These are phyloP conservation scores for Calycina herbarum DNA, from an alignment of 2,329 filamentous ascomycete genomes.

Conservation along the genomic window DNA sequence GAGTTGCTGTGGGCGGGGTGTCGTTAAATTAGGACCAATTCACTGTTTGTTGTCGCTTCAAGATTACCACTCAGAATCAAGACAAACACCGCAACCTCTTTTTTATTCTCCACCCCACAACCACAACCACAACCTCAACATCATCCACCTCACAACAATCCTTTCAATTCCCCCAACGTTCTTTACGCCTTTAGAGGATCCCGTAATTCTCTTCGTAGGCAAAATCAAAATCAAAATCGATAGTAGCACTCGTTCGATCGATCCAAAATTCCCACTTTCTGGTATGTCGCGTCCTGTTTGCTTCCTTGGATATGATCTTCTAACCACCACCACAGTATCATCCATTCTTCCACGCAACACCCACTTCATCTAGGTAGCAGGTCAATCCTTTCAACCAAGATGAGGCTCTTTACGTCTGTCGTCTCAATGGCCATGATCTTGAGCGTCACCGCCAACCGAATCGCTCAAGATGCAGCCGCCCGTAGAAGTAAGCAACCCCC, in stretches of 20 bases:
- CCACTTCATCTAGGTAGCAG: neutral
- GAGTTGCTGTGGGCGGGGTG: neutral
- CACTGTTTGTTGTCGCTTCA: slow-evolving; percentile 6
- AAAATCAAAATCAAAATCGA: neutral
- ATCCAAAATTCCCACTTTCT: neutral
- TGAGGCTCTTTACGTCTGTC: neutral
- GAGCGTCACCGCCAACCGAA: neutral
- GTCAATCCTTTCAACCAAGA: neutral
- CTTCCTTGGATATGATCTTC: neutral
- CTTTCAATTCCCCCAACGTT: slow-evolving; percentile 5
- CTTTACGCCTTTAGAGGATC: slow-evolving; percentile 12
- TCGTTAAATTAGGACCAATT: neutral
- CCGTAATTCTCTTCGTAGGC: slow-evolving; percentile 5
- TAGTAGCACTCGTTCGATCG: neutral
- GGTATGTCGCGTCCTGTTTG: neutral
- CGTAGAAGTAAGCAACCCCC: no score
- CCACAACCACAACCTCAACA: neutral
- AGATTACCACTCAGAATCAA: neutral
- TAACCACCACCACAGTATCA: neutral
- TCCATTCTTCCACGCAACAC: neutral
- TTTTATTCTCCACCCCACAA: neutral
- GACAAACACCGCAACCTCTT: slow-evolving; percentile 5
- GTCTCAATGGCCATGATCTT: slow-evolving; percentile 9
- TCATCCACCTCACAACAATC: neutral
- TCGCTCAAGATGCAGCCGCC: neutral